These are phyloP conservation scores for Trichoderma guizhouense DNA, from an alignment of 2,329 filamentous ascomycete species.

Conservation along the genomic window DNA sequence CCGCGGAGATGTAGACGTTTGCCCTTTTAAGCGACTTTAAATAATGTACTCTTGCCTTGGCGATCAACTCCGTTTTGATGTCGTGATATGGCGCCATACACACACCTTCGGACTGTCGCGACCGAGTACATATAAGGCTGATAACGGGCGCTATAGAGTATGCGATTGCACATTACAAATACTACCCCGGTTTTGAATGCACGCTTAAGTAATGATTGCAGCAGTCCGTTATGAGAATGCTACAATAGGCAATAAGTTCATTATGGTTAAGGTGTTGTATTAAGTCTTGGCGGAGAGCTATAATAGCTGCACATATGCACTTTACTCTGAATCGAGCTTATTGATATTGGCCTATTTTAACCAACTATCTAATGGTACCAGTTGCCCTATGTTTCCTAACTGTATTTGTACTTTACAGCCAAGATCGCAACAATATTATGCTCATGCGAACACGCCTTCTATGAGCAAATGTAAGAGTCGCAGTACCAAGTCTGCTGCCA, in stretches of 20 bases:
- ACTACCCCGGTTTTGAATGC: neutral
- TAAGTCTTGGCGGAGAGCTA: neutral
- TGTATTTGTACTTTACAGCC: neutral
- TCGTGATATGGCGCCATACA: conserved; percentile 15
- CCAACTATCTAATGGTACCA: no score
- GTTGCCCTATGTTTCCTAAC: neutral
- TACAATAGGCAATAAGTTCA: neutral
- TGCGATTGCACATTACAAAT: neutral
- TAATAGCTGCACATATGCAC: neutral
- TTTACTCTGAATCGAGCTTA: neutral
- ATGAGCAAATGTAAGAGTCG: neutral
- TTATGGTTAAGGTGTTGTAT: neutral
- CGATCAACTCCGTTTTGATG: neutral
- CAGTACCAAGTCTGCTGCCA: neutral
- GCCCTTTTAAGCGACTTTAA: neutral
- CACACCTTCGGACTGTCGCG: neutral
- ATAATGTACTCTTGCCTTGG: neutral
- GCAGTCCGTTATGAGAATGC: neutral
- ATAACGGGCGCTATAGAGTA: neutral
- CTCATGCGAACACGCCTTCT: neutral
- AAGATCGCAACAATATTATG: neutral
- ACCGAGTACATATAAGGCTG: neutral
- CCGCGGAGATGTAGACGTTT: neutral
- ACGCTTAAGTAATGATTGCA: neutral
- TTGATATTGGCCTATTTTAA: neutral